Base-by-base conservation (phyloP, 768 basidiomycete species). In the Baorangia bicolor region DNA sequence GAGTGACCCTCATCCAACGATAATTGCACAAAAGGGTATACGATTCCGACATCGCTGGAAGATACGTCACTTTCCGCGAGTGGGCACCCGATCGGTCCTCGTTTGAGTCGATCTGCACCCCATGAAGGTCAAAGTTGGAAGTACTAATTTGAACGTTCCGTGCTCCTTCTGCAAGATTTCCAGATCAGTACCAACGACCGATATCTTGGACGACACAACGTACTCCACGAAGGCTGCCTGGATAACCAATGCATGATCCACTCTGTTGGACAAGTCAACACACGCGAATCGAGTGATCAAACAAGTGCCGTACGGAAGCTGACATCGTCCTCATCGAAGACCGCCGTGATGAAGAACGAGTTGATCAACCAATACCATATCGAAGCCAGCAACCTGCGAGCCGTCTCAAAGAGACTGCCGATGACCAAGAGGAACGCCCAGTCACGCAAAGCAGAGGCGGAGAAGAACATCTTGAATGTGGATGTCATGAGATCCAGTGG, bases 221-320 rank as follows among this genome's bases (percentile, higher is more conserved):
- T 57, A 80, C 78, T 71, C 84, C 84, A 88, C n/a, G 78, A 73
- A 20, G 83, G 78, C 39, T 83, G 82, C 49, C 77, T 76, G 5
- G 85, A 82, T 0, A 90, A 69, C 87, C 88, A 90, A 38, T 78
- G 70, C 78, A 88, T 79, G 63, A 90, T 76, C 88, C 88, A 90
- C 37, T 78, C 86, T 88, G 53, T 27, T 37, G 37, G 45, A 31
- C 21, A 30, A 30, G 23, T 51, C 45, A 50, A 51, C 30, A 56
- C 51, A 43, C 30, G 45, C 39, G 5, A 1, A 42, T 18, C 18
- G 37, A 31, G n/a, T 9, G 2, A n/a, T 30, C 3, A 57, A 28
- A 44, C 60, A 12, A 35, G 37, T 2, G 21, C 59, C 83, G 11
- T 61, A 86, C 87, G 69, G 61, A 78, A 87, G 53, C 79, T 76